A percentile compares a stretch with the other conserved stretches of the same genome.
These are phyloP conservation scores for Mucor indicus DNA, from an alignment of 371 early-diverging fungal genomes.

Conservation along the genomic window DNA sequence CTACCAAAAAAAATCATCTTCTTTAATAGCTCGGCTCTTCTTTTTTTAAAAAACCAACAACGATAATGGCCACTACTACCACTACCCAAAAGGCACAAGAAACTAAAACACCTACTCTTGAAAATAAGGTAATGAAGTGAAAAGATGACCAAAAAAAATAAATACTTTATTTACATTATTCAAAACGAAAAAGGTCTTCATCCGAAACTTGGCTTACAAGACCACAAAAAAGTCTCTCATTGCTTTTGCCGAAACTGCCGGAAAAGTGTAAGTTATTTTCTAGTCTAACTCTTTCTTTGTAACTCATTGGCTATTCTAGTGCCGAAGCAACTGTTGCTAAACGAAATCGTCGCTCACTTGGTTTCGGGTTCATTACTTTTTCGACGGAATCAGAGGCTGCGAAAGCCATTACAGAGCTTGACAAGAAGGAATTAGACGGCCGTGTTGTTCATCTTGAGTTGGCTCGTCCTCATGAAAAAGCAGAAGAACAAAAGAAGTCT, in stretches of 20 bases:
- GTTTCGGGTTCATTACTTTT: constrained; percentile 92
- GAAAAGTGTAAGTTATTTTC: constrained; percentile 66
- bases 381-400: constrained; percentile 69
- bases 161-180: not conserved
- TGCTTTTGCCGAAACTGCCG: constrained; percentile 71
- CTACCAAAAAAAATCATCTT: too few relatives aligned
- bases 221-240: constrained; percentile 76
- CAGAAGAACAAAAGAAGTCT: too few relatives aligned
- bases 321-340: constrained; percentile 72
- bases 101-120: not conserved
- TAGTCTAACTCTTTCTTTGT: not conserved
- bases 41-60: not conserved
- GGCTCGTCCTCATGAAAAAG: constrained; percentile 62
- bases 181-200: constrained; percentile 69
- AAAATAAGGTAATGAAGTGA: constrained; percentile 14
- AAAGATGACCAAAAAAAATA: too few relatives aligned
- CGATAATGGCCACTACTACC: constrained; percentile 1
- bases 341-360: constrained; percentile 74
- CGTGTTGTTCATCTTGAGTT: constrained; percentile 87
- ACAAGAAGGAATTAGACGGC: constrained; percentile 75
- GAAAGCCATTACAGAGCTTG: constrained; percentile 66
- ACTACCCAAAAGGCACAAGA: not conserved
- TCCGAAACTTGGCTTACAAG: constrained; percentile 90
- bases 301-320: constrained; percentile 8
- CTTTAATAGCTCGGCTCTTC: too few relatives aligned